Percentiles rank a stretch among this genome's conserved stretches.
Evolutionary conservation across 305 asterid genomes (phyloP).

Genomic region (Fraxinus baroniana): DNA sequence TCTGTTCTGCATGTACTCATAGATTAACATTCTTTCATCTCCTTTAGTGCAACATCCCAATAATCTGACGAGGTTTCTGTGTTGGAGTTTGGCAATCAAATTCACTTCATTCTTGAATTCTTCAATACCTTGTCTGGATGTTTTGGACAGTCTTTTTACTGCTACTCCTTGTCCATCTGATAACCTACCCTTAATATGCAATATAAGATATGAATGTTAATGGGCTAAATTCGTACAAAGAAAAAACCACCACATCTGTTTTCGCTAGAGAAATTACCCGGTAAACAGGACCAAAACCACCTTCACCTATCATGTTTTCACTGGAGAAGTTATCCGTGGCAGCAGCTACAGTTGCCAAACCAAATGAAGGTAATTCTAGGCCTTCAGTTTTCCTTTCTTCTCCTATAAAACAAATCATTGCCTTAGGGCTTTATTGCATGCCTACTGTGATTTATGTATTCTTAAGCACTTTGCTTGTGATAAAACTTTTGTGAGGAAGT

Average conservation of each 20-base stretch:
- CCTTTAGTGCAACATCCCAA: constrained; percentile 40
- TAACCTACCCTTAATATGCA: constrained; percentile 24
- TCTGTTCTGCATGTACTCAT: constrained; percentile 37
- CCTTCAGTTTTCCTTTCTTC: constrained; percentile 1
- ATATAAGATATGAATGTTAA: not conserved
- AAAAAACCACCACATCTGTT: not conserved
- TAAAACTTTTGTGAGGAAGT: not conserved
- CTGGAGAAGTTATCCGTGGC: constrained; percentile 35
- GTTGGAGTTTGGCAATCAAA: constrained; percentile 35
- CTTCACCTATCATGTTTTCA: constrained; percentile 36
- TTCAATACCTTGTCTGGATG: constrained; percentile 30
- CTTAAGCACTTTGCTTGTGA: not conserved
- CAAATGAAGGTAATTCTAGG: constrained; percentile 19
- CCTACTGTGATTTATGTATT: not conserved
- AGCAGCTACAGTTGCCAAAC: constrained; percentile 23
- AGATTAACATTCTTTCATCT: constrained; percentile 35
- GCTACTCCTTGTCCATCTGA: constrained; percentile 20
- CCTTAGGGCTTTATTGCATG: not conserved
- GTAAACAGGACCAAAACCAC: constrained; percentile 51
- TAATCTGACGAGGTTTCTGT: constrained; percentile 32
- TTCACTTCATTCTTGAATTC: constrained; percentile 33
- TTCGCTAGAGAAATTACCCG: constrained; percentile 28
- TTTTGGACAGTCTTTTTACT: constrained; percentile 27
- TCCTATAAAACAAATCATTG: not conserved
- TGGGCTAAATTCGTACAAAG: not conserved